Conservation (phyloP, 352 stramenopile genomes). For the Phytopythium chamaehyphon region DNA sequence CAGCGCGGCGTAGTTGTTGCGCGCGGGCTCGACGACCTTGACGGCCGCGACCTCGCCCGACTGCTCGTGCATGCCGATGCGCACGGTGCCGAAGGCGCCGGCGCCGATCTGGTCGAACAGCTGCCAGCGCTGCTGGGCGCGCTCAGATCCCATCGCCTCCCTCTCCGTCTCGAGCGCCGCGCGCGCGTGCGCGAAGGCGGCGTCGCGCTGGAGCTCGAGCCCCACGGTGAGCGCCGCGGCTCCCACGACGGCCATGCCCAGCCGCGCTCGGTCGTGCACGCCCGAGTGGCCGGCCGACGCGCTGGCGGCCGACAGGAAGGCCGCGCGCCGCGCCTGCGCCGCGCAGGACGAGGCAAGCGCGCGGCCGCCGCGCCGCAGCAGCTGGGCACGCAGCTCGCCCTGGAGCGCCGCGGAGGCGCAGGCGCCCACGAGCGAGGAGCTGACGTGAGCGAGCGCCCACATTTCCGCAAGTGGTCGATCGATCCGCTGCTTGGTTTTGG, state of each 20-base stretch:
- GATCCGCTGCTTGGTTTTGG: not conserved
- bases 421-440: slow-evolving; percentile 1
- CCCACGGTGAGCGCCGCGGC: slow-evolving; percentile 44
- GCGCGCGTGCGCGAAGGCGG: slow-evolving; percentile 26
- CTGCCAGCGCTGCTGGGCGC: slow-evolving; percentile 39
- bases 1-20: slow-evolving; percentile 43
- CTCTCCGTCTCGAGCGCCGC: slow-evolving; percentile 26
- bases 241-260: slow-evolving; percentile 47
- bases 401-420: slow-evolving; percentile 3
- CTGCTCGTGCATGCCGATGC: slow-evolving; percentile 58
- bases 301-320: not conserved
- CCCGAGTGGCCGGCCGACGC: not conserved
- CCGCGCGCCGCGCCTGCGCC: slow-evolving; percentile 21
- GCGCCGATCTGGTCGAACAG: slow-evolving; percentile 69
- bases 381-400: slow-evolving; percentile 5
- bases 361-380: slow-evolving; percentile 3
- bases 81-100: slow-evolving; percentile 68
- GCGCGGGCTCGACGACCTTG: slow-evolving; percentile 57
- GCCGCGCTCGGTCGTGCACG: slow-evolving; percentile 7
- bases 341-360: slow-evolving; percentile 16
- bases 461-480: not conserved
- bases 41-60: slow-evolving; percentile 68
- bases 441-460: slow-evolving; percentile 1
- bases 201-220: slow-evolving; percentile 27
- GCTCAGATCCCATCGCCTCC: slow-evolving; percentile 4